Evolutionary conservation across 768 basidiomycete genomes (phyloP).

Genomic region (Lactarius evosmus): DNA sequence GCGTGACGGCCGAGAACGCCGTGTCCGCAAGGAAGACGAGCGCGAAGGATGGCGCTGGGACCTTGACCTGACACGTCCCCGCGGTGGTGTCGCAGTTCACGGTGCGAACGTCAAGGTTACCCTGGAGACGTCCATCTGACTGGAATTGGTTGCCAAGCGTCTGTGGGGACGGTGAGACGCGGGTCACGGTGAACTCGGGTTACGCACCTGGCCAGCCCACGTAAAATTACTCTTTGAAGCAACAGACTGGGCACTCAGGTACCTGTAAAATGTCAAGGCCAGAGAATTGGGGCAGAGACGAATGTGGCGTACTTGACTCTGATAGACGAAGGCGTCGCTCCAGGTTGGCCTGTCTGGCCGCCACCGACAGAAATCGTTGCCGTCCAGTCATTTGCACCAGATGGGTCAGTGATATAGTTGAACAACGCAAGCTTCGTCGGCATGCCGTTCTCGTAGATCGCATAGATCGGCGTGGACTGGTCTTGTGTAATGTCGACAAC

Average conservation of each 20-base stretch:
- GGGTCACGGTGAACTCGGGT: not conserved
- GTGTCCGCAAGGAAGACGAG: slow-evolving; percentile 62
- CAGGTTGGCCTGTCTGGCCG: slow-evolving; percentile 40
- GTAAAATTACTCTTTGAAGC: slow-evolving; percentile 62
- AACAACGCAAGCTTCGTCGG: slow-evolving; percentile 63
- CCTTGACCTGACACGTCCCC: slow-evolving; percentile 55
- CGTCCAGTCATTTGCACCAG: slow-evolving; percentile 52
- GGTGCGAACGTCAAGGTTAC: slow-evolving; percentile 51
- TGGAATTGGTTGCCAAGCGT: slow-evolving; percentile 60
- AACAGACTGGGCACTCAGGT: slow-evolving; percentile 54
- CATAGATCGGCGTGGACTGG: slow-evolving; percentile 58
- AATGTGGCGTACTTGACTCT: slow-evolving; percentile 48
- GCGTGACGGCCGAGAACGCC: slow-evolving; percentile 38
- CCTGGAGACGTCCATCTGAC: slow-evolving; percentile 65
- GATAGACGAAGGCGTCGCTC: slow-evolving; percentile 44
- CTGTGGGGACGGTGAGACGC: slow-evolving; percentile 32
- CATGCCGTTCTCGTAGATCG: slow-evolving; percentile 67
- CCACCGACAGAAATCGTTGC: slow-evolving; percentile 50
- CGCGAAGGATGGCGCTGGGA: slow-evolving; percentile 71
- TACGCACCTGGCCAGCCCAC: slow-evolving; percentile 70
- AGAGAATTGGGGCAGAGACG: not conserved
- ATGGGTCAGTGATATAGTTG: slow-evolving; percentile 65
- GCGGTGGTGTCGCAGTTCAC: slow-evolving; percentile 54
- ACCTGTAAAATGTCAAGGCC: slow-evolving; percentile 38
- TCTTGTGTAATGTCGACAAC: slow-evolving; percentile 64